Conservation (phyloP, 495 filamentous ascomycete species). For the Penicillium alfredii region DNA sequence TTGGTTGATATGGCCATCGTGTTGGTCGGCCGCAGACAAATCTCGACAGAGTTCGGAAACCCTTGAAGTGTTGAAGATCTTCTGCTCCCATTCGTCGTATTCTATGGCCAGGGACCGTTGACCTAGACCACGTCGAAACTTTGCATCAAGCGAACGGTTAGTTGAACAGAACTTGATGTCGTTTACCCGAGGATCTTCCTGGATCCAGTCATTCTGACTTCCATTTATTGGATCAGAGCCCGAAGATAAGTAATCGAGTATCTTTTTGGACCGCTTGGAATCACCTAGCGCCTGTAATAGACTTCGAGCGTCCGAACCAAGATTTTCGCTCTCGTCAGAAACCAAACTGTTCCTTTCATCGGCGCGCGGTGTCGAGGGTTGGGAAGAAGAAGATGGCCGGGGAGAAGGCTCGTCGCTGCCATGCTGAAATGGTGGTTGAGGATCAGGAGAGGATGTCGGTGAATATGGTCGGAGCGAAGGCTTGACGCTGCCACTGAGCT, state of each 20-base stretch:
- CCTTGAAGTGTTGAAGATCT: not conserved
- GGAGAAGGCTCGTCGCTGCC: not conserved
- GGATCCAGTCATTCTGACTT: not conserved
- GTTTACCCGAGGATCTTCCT: not conserved
- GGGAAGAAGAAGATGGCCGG: not conserved
- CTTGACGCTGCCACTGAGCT: too few relatives aligned
- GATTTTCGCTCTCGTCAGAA: not conserved
- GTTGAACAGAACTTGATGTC: not conserved
- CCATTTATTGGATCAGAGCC: not conserved
- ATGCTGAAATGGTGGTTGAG: not conserved
- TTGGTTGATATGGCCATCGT: not conserved
- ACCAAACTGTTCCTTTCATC: not conserved
- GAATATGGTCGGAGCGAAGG: too few relatives aligned
- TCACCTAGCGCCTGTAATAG: not conserved
- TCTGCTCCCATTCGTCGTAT: not conserved
- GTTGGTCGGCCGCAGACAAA: not conserved
- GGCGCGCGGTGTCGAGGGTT: not conserved
- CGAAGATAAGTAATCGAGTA: not conserved
- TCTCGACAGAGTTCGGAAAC: not conserved
- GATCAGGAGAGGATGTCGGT: not conserved
- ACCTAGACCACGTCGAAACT: not conserved
- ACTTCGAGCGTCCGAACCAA: not conserved
- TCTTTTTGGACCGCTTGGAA: not conserved
- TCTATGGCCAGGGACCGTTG: not conserved
- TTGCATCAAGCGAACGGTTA: not conserved